Evolutionary conservation across 768 basidiomycete species (phyloP), one percentile per base, ranked within the genome.

Genomic region (Lepiota brunneoincarnata): DNA sequence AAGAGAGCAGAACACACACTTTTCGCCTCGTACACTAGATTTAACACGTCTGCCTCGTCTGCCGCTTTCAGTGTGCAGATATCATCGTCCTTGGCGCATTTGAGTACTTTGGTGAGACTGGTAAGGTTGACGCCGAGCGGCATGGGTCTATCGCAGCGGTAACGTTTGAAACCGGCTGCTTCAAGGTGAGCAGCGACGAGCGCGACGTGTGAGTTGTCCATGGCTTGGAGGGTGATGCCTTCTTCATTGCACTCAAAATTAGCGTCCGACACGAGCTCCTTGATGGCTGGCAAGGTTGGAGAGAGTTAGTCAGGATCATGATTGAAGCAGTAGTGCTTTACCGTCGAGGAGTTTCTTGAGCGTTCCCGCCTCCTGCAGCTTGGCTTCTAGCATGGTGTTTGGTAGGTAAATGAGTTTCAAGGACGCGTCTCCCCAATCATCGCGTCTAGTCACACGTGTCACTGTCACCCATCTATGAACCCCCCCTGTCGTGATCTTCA

Each of bases 181-280:
- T 87, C 74, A 26, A 99, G 81, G 57, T 88, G 81, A 43, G 97
- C 93, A 6, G 92, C 76, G 37, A 99, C 96, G 60, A 98, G 89
- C 1, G 96, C 97, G 64, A 99, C 96, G 71, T 98, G 96, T 2
- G 96, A 97, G 80, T 98, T 98, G 76, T 98, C 97, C 96, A 98
- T 99, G 3, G 96, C 97, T 76, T 98, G 96, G 4, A 99, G 81
- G 51, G 83, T 83, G 61, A 99, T 87, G 31, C 95, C 97, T 59
- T 95, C 93, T 59, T 99, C 96, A 57, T 85, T 91, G 70, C 96
- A 98, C 65, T 96, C 91, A 63, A 98, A 97, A 72, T 98, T 98
- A 67, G 93, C 95, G 67, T 98, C 97, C 4, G 93, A 85, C 43
- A 99, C 95, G 43, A 98, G 86, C 67, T 98, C 97, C 72, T 97